These are phyloP conservation scores for Pterocarpus santalinus DNA, from an alignment of 306 rosid species.

Conservation along the genomic window DNA sequence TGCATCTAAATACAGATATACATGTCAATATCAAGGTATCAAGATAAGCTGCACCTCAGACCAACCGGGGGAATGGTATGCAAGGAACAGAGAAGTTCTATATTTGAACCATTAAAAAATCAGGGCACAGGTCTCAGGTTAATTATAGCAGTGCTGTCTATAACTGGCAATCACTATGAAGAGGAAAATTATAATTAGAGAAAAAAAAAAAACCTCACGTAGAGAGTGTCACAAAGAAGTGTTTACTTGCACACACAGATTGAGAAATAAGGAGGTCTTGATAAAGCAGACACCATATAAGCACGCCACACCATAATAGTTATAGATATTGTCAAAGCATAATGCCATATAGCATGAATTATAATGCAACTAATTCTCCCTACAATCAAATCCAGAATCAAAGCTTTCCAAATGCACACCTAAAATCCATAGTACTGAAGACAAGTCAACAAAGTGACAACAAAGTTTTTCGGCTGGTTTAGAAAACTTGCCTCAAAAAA, in stretches of 20 bases:
- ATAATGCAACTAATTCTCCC: not conserved
- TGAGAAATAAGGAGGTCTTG: not conserved
- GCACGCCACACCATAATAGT: slow-evolving; percentile 10
- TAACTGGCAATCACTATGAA: not conserved
- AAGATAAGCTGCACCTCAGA: not conserved
- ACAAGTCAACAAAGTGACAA: not conserved
- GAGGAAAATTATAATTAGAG: not conserved
- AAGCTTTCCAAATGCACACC: not conserved
- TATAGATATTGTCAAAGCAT: slow-evolving; percentile 5
- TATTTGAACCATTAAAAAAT: not conserved
- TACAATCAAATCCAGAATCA: slow-evolving; percentile 10
- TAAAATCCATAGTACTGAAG: slow-evolving; percentile 3
- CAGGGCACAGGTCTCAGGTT: not conserved
- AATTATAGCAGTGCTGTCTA: not conserved
- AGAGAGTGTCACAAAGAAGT: not conserved
- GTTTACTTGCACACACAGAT: not conserved
- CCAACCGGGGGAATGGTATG: not conserved
- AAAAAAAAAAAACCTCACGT: not conserved
- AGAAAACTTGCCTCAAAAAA: slow-evolving; percentile 82
- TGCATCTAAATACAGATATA: not conserved
- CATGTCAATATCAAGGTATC: not conserved
- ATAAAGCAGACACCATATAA: slow-evolving; percentile 10
- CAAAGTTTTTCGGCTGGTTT: not conserved
- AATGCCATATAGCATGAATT: not conserved
- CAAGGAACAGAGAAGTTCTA: not conserved